Evolutionary conservation across 768 basidiomycete species (phyloP), one percentile per base, ranked within the genome.

Genomic region (Termitomyces sp.): DNA sequence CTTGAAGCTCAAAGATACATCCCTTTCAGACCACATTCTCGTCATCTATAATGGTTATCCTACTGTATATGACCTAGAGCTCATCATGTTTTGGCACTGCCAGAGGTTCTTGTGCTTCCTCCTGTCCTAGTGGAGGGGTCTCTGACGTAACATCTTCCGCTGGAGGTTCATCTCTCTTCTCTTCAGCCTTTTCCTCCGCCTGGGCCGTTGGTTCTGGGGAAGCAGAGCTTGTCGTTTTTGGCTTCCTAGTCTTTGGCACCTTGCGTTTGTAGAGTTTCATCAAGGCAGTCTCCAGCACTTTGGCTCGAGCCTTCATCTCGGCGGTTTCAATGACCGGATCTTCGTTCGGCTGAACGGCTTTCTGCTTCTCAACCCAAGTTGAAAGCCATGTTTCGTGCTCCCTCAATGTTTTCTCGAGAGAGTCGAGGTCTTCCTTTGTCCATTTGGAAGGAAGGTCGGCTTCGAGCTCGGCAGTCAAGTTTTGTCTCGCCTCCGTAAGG

Each of bases 381-480:
- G 85, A 77, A 60, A 98, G 74, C 97, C 97, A 99, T 28, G 73
- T 62, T 71, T 92, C 91, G 64, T 92, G 87, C 52, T 90, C 90
- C 66, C 81, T 82, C 57, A 97, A 74, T 56, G 85, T 78, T 67
- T 78, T 83, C 71, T 94, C 88, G 18, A 98, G 84, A 2, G 68
- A 76, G 56, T 88, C 87, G 16, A 98, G 79, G 69, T 99, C 97
- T n/a, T 86, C 89, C 16, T 76, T 68, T 0, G 94, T 94, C 84
- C 89, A 97, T 67, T 90, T 91, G 0, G 88, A 85, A 0, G 84
- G 85, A 7, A 85, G 71, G 5, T 79, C 86, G 0, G 76, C 79
- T 10, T 78, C 77, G 14, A 77, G 72, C 62, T 90, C 90, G 3
- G 73, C 71, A 2, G 91, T 91, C 45, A 89, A 72, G 70, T 96